Evolutionary conservation across 2,329 filamentous ascomycete genomes (phyloP), one percentile per base, ranked within the genome.

Genomic region (Fusarium sp.): DNA sequence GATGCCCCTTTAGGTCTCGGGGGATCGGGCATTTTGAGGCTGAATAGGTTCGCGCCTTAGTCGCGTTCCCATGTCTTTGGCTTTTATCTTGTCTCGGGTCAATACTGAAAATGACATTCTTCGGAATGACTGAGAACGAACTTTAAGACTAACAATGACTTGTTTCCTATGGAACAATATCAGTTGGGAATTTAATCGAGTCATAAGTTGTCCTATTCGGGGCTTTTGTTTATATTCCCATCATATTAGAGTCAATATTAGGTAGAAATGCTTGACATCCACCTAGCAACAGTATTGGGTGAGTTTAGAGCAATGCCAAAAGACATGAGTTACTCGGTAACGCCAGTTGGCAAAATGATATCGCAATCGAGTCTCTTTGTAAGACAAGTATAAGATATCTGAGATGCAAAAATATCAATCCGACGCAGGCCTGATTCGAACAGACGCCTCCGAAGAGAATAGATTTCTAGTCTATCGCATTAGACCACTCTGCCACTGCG

Each of bases 401-500:
- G 14, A 20, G 14, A 13, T 2, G n/a, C 48, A 66, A 62, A 72
- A 60, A 51, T 3, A 14, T 51, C 49, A 67, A 64, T 39, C 20
- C 70, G 67, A 72, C 70, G 61, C 63, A 59, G 70, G 67, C 70
- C 70, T 72, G 70, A 72, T 72, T 72, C 65, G 70, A 72, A 72
- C 70, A 72, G 70, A 72, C 70, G 70, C 70, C 65, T 66, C 70
- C 70, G 70, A 72, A 23, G 70, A 66, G 65, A 72, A 67, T 67
- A 72, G 70, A 72, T 72, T 72, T 72, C 70, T 72, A 72, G 70
- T 72, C 70, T 72, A 67, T 67, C 70, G 70, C 70, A 72, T 72
- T 72, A 72, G 69, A 72, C 70, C 70, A 72, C 70, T 72, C 70
- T 72, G 70, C 70, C 70, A 72, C 70, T 59, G 63, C 61, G 70